These are phyloP conservation scores for Phalaenopsis equestris DNA, from an alignment of 106 monocot species.

Conservation along the genomic window DNA sequence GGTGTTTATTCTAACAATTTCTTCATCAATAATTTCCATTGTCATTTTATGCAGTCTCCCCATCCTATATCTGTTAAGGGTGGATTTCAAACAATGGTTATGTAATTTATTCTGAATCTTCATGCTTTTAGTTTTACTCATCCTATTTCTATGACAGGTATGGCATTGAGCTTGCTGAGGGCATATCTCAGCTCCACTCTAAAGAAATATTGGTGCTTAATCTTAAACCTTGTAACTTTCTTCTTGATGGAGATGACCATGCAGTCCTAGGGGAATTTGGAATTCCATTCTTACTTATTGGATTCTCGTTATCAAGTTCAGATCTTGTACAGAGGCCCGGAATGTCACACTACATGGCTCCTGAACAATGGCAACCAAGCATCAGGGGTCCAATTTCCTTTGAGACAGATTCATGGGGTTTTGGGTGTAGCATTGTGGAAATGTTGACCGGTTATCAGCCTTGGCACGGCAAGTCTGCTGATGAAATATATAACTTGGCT, in stretches of 20 bases:
- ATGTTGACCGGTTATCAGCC: constrained; percentile 75
- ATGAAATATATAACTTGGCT: constrained; percentile 62
- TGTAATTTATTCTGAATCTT: neutral
- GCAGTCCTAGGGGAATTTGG: constrained; percentile 80
- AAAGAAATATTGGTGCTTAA: constrained; percentile 72
- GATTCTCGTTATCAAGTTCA: constrained; percentile 31
- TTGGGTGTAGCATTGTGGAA: constrained; percentile 87
- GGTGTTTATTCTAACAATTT: constrained; percentile 21
- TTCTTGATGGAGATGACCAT: constrained; percentile 58
- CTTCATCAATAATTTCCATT: neutral
- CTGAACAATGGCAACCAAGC: constrained; percentile 88
- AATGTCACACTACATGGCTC: constrained; percentile 89
- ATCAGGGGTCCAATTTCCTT: constrained; percentile 69
- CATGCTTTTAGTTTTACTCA: neutral
- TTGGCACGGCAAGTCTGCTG: constrained; percentile 49
- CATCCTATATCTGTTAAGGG: no score
- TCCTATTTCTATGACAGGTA: constrained; percentile 36
- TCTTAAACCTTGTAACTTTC: constrained; percentile 78
- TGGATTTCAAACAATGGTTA: no score
- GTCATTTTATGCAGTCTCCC: neutral
- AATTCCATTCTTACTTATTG: constrained; percentile 52
- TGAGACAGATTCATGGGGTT: constrained; percentile 95
- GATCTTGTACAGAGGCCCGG: constrained; percentile 58
- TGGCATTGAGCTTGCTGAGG: constrained; percentile 67
- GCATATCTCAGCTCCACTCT: constrained; percentile 53